Conservation (phyloP, 768 basidiomycete genomes). For the Auricularia sp. region DNA sequence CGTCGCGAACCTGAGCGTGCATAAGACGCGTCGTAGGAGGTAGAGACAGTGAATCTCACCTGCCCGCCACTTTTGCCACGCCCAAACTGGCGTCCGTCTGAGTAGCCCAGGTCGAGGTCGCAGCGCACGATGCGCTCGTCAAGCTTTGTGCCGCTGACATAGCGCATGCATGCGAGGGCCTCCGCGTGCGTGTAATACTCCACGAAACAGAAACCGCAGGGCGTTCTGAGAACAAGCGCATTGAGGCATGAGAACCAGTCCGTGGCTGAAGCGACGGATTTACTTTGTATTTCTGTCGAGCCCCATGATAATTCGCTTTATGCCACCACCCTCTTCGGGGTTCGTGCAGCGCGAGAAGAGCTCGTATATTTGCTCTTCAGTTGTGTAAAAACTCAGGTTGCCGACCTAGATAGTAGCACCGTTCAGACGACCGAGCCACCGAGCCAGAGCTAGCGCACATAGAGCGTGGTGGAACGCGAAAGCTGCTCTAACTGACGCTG, state of each 20-base stretch:
- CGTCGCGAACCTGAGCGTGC: constrained; percentile 59
- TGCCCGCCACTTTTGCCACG: constrained; percentile 96
- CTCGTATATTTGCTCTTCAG: constrained; percentile 93
- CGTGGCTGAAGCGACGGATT: constrained; percentile 10
- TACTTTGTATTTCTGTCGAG: constrained; percentile 82
- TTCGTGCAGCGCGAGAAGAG: constrained; percentile 84
- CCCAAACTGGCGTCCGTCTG: constrained; percentile 94
- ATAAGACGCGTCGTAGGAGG: constrained; percentile 2
- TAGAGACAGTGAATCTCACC: constrained; percentile 23
- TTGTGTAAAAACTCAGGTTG: constrained; percentile 89
- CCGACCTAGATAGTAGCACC: constrained; percentile 49
- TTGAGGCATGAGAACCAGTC: constrained; percentile 7
- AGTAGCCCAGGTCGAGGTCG: constrained; percentile 93
- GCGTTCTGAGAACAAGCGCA: constrained; percentile 44
- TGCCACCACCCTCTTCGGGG: constrained; percentile 78
- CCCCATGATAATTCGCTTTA: constrained; percentile 92
- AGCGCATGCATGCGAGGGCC: constrained; percentile 84
- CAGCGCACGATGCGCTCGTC: constrained; percentile 98
- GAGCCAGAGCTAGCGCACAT: constrained; percentile 47
- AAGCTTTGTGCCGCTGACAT: constrained; percentile 95
- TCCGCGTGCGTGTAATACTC: constrained; percentile 93
- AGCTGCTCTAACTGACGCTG: constrained; percentile 73
- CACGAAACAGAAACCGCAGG: constrained; percentile 92
- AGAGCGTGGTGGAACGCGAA: constrained; percentile 76
- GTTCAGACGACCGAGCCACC: constrained; percentile 8